These are phyloP conservation scores for Coemansia sp. DNA, from an alignment of 192 early-diverging fungal genomes.

Conservation along the genomic window DNA sequence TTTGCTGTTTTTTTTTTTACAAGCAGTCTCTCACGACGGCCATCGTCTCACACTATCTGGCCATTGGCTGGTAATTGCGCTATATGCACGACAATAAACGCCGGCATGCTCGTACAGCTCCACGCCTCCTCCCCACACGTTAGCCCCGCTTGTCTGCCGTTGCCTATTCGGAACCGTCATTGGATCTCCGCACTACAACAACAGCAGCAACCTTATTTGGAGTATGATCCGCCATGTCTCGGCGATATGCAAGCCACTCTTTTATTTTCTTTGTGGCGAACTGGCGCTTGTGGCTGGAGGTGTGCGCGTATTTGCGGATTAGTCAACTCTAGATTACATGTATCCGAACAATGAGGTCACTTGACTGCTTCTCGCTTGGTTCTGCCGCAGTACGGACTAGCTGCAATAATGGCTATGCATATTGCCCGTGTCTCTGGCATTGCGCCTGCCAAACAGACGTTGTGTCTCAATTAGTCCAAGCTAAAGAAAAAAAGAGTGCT, in stretches of 20 bases:
- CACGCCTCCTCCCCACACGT: not conserved
- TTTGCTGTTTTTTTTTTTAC: not conserved
- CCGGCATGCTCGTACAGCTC: not conserved
- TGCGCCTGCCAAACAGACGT: too few relatives aligned
- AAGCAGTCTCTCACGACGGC: not conserved
- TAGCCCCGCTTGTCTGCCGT: not conserved
- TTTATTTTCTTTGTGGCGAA: too few relatives aligned
- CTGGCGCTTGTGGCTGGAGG: too few relatives aligned
- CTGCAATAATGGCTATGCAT: not conserved
- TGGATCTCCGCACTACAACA: too few relatives aligned
- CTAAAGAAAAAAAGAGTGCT: too few relatives aligned
- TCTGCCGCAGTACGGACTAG: not conserved
- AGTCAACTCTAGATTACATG: not conserved
- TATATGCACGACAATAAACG: not conserved
- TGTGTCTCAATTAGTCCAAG: too few relatives aligned
- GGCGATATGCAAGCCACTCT: too few relatives aligned
- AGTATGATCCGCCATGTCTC: too few relatives aligned
- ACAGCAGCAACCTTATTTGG: too few relatives aligned
- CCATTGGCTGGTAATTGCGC: not conserved
- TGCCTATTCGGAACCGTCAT: too few relatives aligned
- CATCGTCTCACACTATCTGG: not conserved
- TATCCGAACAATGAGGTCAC: slow-evolving; percentile 1
- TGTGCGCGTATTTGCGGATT: not conserved
- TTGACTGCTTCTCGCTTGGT: slow-evolving; percentile 8
- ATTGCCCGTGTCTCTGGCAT: not conserved